Conservation (phyloP, 208 protist species). For the Herpetomonas samuelpessoai region DNA sequence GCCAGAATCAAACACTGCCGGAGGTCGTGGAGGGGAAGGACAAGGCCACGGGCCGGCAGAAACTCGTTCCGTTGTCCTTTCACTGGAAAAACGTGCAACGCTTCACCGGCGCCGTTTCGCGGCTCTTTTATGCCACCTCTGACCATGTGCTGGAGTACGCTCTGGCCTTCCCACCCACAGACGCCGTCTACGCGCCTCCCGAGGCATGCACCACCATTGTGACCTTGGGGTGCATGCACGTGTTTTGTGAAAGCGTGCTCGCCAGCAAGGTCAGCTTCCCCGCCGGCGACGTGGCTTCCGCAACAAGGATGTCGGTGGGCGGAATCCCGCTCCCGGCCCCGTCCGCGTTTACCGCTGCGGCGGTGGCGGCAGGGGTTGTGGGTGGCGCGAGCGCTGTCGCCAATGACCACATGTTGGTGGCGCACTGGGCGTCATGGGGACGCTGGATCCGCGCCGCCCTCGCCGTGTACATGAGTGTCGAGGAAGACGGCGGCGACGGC, state of each 20-base stretch:
- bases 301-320: background rate
- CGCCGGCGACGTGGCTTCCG: background rate
- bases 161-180: background rate
- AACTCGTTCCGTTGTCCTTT: background rate
- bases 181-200: background rate
- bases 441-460: background rate
- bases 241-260: background rate
- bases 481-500: background rate
- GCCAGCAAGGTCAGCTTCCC: background rate
- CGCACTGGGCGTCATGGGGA: background rate
- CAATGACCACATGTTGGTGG: background rate
- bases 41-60: background rate
- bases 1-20: background rate
- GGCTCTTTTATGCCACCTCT: background rate
- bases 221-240: background rate
- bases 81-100: background rate
- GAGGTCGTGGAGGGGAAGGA: background rate
- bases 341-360: background rate
- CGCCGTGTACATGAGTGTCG: background rate
- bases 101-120: background rate
- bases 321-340: background rate
- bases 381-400: background rate
- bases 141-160: background rate
- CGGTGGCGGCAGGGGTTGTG: background rate
- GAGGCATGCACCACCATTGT: slow-evolving; percentile 1